Evolutionary conservation across 768 basidiomycete genomes (phyloP), one percentile per base, ranked within the genome.

Genomic region (Mycena galericulata): DNA sequence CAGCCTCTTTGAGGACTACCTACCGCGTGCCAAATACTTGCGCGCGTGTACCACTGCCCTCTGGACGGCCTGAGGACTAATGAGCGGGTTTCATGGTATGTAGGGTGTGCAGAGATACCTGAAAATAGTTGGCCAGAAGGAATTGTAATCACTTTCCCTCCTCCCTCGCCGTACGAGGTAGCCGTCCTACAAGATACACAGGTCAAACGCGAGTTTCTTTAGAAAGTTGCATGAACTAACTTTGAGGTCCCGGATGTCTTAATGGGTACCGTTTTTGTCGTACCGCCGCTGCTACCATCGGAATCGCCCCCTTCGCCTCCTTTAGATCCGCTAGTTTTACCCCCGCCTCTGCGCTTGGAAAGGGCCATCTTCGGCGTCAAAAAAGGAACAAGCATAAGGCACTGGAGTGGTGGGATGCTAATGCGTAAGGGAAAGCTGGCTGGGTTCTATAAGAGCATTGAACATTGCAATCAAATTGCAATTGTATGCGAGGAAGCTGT

Each of bases 1-100:
- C 8, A 5, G 3, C 24, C 34, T 30, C n/a, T n/a, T n/a, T n/a
- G n/a, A n/a, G n/a, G n/a, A 20, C 24, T 7, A 45, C 59, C 55
- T 15, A 67, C 81, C 68, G 75, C 17, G 77, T 75, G 4, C 82
- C 82, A n/a, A 66, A 82, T 10, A 82, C 62, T 29, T 82, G 71
- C 20, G 50, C 49, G n/a, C 85, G 76, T 0, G 74, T 77, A 10
- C 76, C 85, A 1, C 85, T 83, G 9, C 85, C 85, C 0, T n/a
- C n/a, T n/a, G n/a, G n/a, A n/a, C n/a, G n/a, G n/a, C n/a, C n/a
- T n/a, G n/a, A n/a, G n/a, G n/a, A n/a, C n/a, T n/a, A n/a, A n/a
- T n/a, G n/a, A n/a, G n/a, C n/a, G n/a, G n/a, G n/a, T n/a, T n/a
- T n/a, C n/a, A n/a, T n/a, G n/a, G n/a, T n/a, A n/a, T n/a, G n/a